Conservation (phyloP, 805 yeast species). For the Metschnikowia henanensis region DNA sequence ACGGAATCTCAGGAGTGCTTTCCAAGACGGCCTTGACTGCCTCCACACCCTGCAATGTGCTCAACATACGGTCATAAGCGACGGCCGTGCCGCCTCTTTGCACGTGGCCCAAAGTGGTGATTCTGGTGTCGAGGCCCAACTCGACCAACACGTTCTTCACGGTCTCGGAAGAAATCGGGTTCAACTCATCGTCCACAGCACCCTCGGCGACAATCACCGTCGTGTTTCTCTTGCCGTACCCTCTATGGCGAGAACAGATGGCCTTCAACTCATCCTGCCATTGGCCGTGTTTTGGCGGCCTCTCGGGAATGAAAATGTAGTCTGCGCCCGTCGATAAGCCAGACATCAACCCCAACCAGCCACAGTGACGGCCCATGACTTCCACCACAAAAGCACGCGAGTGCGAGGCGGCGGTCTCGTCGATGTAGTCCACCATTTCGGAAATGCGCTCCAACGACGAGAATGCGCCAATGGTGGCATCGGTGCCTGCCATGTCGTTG, state of each 20-base stretch:
- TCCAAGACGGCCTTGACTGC: conserved; percentile 93
- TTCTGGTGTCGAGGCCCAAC: conserved; percentile 89
- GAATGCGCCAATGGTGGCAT: conserved; percentile 94
- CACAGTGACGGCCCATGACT: conserved; percentile 99
- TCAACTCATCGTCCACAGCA: conserved; percentile 80
- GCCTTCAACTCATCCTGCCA: conserved; percentile 84
- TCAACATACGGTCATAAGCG: conserved; percentile 87
- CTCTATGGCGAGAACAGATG: conserved; percentile 76
- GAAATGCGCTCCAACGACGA: conserved; percentile 92
- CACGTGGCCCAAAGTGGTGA: conserved; percentile 95
- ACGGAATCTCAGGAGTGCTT: conserved; percentile 85
- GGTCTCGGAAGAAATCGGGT: conserved; percentile 75
- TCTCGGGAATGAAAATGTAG: conserved; percentile 90
- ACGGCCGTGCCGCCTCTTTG: conserved; percentile 99
- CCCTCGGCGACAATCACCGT: conserved; percentile 98
- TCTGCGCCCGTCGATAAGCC: conserved; percentile 98
- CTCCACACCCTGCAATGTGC: conserved; percentile 96
- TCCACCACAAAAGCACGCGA: conserved; percentile 97
- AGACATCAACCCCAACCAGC: conserved; percentile 97
- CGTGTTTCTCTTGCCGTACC: conserved; percentile 88
- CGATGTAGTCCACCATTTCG: conserved; percentile 93
- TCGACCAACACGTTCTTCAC: conserved; percentile 83
- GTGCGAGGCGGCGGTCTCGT: conserved; percentile 96
- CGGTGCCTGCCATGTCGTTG: conserved; percentile 97
- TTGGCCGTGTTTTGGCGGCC: conserved; percentile 69